These are phyloP conservation scores for Rosa rugosa DNA, from an alignment of 306 rosid species.

Conservation along the genomic window DNA sequence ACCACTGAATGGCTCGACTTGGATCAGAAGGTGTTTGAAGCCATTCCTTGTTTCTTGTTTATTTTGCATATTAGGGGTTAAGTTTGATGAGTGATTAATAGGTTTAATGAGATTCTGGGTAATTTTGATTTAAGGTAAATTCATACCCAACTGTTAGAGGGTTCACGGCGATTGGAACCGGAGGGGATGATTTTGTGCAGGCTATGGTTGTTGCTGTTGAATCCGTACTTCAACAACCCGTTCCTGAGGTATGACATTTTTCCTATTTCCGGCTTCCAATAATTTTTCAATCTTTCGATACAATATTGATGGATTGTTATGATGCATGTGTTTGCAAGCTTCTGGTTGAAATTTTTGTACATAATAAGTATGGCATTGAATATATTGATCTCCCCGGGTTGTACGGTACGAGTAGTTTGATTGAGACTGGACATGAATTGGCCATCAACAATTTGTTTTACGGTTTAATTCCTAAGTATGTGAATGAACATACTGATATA, in stretches of 20 bases:
- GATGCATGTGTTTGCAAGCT: not conserved
- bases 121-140: constrained; percentile 51
- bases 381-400: not conserved
- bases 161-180: constrained; percentile 94
- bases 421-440: not conserved
- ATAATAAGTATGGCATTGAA: not conserved
- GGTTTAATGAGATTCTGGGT: not conserved
- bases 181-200: constrained; percentile 89
- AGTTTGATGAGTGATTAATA: not conserved
- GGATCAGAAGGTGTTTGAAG: constrained; percentile 76
- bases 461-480: not conserved
- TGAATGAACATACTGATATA: not conserved
- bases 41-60: not conserved
- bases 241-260: constrained; percentile 57
- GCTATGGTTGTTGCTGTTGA: constrained; percentile 92
- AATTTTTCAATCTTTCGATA: not conserved
- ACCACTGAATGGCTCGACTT: constrained; percentile 83
- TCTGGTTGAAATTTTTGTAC: not conserved
- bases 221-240: constrained; percentile 76
- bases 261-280: not conserved
- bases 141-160: constrained; percentile 91
- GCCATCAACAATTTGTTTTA: too few relatives aligned
- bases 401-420: not conserved
- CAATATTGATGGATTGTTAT: not conserved
- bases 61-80: not conserved